Evolutionary conservation across 441 rosid genomes (phyloP).

Genomic region (Theobroma grandiflorum): DNA sequence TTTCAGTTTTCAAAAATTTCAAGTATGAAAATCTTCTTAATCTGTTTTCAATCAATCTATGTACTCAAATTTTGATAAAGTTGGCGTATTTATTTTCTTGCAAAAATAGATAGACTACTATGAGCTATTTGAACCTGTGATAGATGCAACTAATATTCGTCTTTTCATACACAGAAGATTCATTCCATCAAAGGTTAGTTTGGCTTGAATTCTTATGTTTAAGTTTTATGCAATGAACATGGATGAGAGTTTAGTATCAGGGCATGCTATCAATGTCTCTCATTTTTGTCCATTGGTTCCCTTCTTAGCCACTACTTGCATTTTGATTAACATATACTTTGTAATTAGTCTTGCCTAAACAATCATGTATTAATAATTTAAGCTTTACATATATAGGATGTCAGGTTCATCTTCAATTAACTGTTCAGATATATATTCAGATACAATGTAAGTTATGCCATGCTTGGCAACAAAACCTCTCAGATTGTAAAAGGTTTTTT

Average conservation of each 20-base stretch:
- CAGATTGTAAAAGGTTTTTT: background rate
- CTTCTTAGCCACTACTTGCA: too few species aligned
- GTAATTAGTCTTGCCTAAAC: too few species aligned
- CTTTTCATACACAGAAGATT: constrained; percentile 56
- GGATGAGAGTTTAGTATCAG: too few species aligned
- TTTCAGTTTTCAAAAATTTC: constrained; percentile 69
- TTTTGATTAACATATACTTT: too few species aligned
- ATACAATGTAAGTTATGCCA: too few species aligned
- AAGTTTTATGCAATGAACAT: constrained; percentile 5
- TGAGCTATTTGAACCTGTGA: constrained; percentile 76
- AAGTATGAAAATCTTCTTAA: constrained; percentile 44
- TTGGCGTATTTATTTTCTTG: constrained; percentile 23
- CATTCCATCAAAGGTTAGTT: constrained; percentile 54
- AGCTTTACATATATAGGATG: too few species aligned
- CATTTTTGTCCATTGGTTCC: too few species aligned
- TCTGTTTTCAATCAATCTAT: constrained; percentile 19
- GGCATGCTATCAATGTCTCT: too few species aligned
- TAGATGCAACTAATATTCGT: constrained; percentile 74
- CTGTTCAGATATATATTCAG: too few species aligned
- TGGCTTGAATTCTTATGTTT: constrained; percentile 27
- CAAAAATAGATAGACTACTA: constrained; percentile 78
- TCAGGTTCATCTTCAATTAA: too few species aligned
- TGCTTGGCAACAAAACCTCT: background rate
- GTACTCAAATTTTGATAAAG: constrained; percentile 12
- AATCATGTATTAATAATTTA: too few species aligned